Base-by-base conservation (phyloP, 192 early-diverging fungal species). In the Rhizophagus clarus region DNA sequence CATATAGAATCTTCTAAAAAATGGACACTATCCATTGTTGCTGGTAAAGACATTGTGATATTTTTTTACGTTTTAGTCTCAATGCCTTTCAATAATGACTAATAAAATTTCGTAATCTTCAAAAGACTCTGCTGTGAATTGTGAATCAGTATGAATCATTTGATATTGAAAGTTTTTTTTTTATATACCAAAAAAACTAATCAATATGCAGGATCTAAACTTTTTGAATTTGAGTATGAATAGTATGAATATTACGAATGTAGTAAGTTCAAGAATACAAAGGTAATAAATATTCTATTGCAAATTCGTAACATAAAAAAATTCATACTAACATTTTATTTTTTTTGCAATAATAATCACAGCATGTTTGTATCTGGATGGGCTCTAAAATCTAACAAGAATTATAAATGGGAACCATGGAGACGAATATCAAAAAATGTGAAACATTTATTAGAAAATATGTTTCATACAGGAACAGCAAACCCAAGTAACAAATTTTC, bases 371-470 rank as follows among this genome's bases (percentile, higher is more conserved):
- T 68, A 20, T 68, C 14, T 15, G 14, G 14, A 34, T 40, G 32
- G 31, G 66, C 14, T 32, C 66, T 68, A 68, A 32, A 28, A 32
- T 28, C 26, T 32, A 68, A 68, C 20, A 32, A 68, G 20, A 68
- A 68, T 32, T 15, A 29, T 26, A 64, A 29, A 32, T 2, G 20
- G 32, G 66, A 68, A 34, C 66, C 15, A 20, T 68, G 3, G 32
- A 68, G 20, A 68, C 15, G 15, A 34, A 68, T 68, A 32, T 14
- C 32, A 15, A 40, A 68, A 68, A 28, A 22, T 32, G 31, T 68
- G 26, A 68, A 32, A 68, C 6, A 32, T 32, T 34, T 68, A 68
- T 68, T 68, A 34, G 66, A 68, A 68, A 68, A 68, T 68, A 68
- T 68, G 66, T 68, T 68, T 20, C 6, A 40, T 34, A 34, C 66